phyloP scores from a whole-genome alignment of 352 stramenopile genomes.

The Phytophthora fragariae region DNA sequence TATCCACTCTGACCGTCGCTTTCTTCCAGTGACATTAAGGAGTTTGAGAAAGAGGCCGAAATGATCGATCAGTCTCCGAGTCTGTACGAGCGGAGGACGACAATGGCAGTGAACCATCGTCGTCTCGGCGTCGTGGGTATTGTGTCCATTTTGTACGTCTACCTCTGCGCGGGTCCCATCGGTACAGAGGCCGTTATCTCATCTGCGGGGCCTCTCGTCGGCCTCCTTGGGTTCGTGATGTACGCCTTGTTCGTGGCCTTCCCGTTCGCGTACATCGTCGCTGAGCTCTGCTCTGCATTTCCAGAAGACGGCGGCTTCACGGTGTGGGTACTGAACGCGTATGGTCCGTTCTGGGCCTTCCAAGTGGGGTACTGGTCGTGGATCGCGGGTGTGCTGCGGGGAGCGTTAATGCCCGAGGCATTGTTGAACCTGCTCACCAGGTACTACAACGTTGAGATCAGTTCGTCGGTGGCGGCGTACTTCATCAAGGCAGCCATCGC shows the following conservation, averaged over 20 bases:
- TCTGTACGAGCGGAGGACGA: slow-evolving; percentile 27
- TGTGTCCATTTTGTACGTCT: slow-evolving; percentile 47
- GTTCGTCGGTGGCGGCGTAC: slow-evolving; percentile 30
- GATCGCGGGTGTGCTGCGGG: slow-evolving; percentile 72
- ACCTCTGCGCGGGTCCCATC: slow-evolving; percentile 45
- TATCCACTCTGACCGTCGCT: neutral
- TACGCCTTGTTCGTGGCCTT: slow-evolving; percentile 89
- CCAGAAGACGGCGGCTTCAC: slow-evolving; percentile 87
- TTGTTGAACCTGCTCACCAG: slow-evolving; percentile 41
- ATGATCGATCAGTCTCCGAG: slow-evolving; percentile 41
- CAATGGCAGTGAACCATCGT: slow-evolving; percentile 38
- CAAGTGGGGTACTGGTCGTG: slow-evolving; percentile 84
- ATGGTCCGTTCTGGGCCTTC: slow-evolving; percentile 87
- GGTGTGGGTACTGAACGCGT: slow-evolving; percentile 92
- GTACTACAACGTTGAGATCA: slow-evolving; percentile 44
- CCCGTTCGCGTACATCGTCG: slow-evolving; percentile 92
- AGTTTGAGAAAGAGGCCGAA: slow-evolving; percentile 43
- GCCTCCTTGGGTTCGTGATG: slow-evolving; percentile 86
- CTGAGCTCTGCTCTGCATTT: slow-evolving; percentile 91
- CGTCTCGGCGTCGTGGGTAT: slow-evolving; percentile 36
- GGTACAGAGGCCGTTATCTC: slow-evolving; percentile 45
- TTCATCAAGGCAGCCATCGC: slow-evolving; percentile 51
- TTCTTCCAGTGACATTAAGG: slow-evolving; percentile 28
- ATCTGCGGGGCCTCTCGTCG: slow-evolving; percentile 54
- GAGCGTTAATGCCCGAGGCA: slow-evolving; percentile 71